Evolutionary conservation across 2,329 filamentous ascomycete genomes (phyloP).

Genomic region (Xylariaceae sp.): DNA sequence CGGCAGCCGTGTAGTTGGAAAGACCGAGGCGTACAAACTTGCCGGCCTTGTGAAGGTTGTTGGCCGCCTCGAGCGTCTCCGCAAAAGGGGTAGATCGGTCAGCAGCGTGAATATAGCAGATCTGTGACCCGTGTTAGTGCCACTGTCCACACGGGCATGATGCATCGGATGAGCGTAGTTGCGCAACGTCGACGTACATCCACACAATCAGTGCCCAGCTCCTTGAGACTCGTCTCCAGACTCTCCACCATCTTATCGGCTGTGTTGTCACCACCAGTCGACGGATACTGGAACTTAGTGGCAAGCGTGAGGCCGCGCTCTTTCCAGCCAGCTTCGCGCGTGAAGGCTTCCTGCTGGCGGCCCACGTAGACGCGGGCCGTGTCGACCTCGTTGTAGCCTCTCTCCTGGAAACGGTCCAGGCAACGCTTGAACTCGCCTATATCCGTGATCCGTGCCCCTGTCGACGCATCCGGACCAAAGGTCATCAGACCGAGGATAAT

Average conservation of each 20-base stretch:
- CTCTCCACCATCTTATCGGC: conserved; percentile 58
- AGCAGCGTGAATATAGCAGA: conserved; percentile 71
- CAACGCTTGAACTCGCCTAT: conserved; percentile 61
- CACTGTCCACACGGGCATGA: too few species aligned
- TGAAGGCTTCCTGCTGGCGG: conserved; percentile 73
- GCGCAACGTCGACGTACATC: conserved; percentile 47
- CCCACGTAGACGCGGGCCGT: conserved; percentile 72
- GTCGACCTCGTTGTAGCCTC: conserved; percentile 79
- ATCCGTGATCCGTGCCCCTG: conserved; percentile 67
- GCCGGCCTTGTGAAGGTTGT: conserved; percentile 78
- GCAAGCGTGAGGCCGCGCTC: conserved; percentile 71
- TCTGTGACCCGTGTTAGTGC: conserved; percentile 32
- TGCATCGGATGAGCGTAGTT: too few species aligned
- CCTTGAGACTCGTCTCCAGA: conserved; percentile 62
- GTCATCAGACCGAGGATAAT: conserved; percentile 85
- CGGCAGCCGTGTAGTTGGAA: conserved; percentile 80
- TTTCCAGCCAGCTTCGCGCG: conserved; percentile 69
- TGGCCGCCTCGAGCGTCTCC: conserved; percentile 70
- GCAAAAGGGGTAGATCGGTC: conserved; percentile 66
- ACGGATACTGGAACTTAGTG: conserved; percentile 68
- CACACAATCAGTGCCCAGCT: conserved; percentile 66
- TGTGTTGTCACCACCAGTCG: conserved; percentile 52
- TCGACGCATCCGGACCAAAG: conserved; percentile 59
- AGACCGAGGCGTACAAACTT: conserved; percentile 79
- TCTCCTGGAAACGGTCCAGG: conserved; percentile 69